Percentiles rank a stretch among this genome's conserved stretches.
These are phyloP conservation scores for Straminergon stramineum DNA, from an alignment of 225 moss, liverwort and hornwort genomes.

Conservation along the genomic window DNA sequence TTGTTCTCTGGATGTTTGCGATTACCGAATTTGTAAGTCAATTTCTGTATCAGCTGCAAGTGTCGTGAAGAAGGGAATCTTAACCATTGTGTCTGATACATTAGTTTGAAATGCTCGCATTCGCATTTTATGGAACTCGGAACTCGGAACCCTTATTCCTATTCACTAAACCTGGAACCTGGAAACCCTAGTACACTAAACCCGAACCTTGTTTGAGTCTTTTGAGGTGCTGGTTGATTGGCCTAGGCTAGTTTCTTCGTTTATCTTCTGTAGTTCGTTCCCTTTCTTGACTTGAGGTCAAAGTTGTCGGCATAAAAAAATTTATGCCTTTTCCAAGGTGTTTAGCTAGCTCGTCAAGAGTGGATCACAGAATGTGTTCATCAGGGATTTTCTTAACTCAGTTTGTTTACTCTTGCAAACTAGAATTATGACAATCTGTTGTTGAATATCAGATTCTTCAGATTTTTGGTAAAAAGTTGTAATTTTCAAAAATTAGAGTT, in stretches of 20 bases:
- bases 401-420: background rate
- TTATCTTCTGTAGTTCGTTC: background rate
- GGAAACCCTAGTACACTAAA: background rate
- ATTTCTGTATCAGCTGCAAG: background rate
- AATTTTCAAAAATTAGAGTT: too few species aligned
- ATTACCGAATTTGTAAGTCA: fast-evolving
- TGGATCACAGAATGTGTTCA: too few species aligned
- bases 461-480: too few species aligned
- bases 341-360: background rate
- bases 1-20: too few species aligned
- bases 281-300: background rate
- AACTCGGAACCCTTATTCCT: fast-evolving
- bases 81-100: background rate
- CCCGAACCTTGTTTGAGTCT: background rate
- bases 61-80: background rate
- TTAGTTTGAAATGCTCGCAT: fast-evolving
- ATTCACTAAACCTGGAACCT: fast-evolving
- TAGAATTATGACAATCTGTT: background rate
- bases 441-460: background rate
- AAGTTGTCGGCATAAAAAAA: background rate
- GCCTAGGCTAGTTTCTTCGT: background rate
- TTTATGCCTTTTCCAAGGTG: background rate
- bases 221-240: too few species aligned
- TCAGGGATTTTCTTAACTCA: too few species aligned
- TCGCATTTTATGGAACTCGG: background rate